Base-by-base conservation (phyloP, 2,329 filamentous ascomycete species). In the Ceratocystis cacaofunesta region DNA sequence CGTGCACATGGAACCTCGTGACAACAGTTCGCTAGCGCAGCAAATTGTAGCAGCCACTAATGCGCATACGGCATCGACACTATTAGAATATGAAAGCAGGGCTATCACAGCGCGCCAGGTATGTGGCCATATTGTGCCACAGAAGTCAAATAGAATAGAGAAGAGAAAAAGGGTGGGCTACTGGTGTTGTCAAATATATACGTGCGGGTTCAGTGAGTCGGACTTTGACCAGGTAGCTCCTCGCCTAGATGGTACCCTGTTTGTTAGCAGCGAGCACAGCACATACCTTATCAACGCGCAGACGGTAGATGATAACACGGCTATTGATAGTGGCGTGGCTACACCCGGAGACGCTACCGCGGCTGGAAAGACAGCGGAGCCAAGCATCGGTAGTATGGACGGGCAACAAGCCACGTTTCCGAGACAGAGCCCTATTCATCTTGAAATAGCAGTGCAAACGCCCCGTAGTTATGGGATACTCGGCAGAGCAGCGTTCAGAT, bases 331-430 rank as follows among this genome's bases (percentile, higher is more conserved):
- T 0, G 77, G 77, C 0, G 72, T 25, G 73, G 73, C 0, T 80
- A 79, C 64, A 81, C 82, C 76, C 76, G 78, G 67, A 70, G 74
- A 4, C 74, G 75, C 61, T 81, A 81, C 65, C 70, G 68, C 0
- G 80, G 79, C 0, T 83, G 79, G 80, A 77, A 80, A 61, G 68
- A 75, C 2, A 77, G 72, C 22, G 72, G 71, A 3, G 77, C 76
- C 3, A 62, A 61, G 68, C 72, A 1, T 70, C 72, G 28, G 69
- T 70, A 0, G 68, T 76, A 1, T 77, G 75, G 75, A 65, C 66
- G 1, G 66, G 62, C 41, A 63, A 61, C 63, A 74, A 73, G 46
- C 58, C 5, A n/a, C n/a, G 5, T 28, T 28, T 22, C 52, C 28
- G 3, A 41, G 22, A 30, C 61, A 46, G 12, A 62, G 17, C 12